Conservation (phyloP, 108 stramenopile genomes). For the Cyclotella sp. region DNA sequence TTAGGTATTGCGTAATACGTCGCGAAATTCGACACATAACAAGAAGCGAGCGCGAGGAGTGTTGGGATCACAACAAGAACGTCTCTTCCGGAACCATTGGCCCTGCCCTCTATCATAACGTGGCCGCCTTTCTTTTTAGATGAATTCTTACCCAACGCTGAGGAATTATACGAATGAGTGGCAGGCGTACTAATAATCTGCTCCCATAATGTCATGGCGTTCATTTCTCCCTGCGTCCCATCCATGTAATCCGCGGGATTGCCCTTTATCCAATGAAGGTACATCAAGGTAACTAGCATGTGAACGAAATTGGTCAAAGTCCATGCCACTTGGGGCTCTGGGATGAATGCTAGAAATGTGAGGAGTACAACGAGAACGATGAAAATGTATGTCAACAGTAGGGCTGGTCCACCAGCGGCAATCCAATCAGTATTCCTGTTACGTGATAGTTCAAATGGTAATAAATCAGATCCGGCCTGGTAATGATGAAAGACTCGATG, state of each 20-base stretch:
- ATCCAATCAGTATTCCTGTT: conserved; percentile 60
- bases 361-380: conserved; percentile 64
- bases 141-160: background rate
- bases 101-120: conserved; percentile 5
- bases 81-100: conserved; percentile 31
- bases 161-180: conserved; percentile 17
- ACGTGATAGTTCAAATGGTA: conserved; percentile 85
- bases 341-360: conserved; percentile 58
- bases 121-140: background rate
- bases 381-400: conserved; percentile 65
- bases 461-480: conserved; percentile 50
- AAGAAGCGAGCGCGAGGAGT: conserved; percentile 77
- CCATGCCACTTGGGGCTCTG: conserved; percentile 62
- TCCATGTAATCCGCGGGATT: conserved; percentile 74
- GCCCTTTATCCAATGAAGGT: conserved; percentile 92
- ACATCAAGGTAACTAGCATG: conserved; percentile 65
- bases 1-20: conserved; percentile 67
- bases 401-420: conserved; percentile 56
- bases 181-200: conserved; percentile 67
- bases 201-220: conserved; percentile 90
- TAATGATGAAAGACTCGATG: conserved; percentile 9
- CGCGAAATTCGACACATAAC: conserved; percentile 77
- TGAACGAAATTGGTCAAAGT: conserved; percentile 76
- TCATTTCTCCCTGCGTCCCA: conserved; percentile 79
- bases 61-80: conserved; percentile 81